These are phyloP conservation scores for Phytophthora niederhauseri DNA, from an alignment of 352 stramenopile species.

Conservation along the genomic window DNA sequence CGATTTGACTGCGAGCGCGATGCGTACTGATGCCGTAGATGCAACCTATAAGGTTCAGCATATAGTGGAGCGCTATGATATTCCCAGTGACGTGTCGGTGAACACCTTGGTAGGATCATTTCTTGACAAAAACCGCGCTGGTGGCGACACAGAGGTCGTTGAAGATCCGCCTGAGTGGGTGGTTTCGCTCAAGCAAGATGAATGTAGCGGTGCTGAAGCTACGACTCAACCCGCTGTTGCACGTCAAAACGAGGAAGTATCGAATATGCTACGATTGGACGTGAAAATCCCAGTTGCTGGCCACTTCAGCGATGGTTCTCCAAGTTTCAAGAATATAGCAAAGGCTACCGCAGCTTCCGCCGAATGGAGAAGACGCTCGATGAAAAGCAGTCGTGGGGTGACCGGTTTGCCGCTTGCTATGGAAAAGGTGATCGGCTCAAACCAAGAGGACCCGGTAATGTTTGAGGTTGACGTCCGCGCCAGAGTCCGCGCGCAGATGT, in stretches of 20 bases:
- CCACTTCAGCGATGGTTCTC: neutral
- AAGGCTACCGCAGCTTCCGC: neutral
- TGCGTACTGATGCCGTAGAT: conserved; percentile 12
- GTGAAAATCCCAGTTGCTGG: conserved; percentile 9
- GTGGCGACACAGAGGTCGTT: neutral
- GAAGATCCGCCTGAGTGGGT: neutral
- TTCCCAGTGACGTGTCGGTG: conserved; percentile 23
- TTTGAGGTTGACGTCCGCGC: conserved; percentile 33
- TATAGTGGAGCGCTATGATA: conserved; percentile 51
- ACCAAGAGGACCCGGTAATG: neutral
- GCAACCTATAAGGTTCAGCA: conserved; percentile 35
- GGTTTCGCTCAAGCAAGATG: conserved; percentile 13
- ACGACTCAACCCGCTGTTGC: neutral
- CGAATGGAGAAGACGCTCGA: conserved; percentile 7
- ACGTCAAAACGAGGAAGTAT: neutral
- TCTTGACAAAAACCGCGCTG: conserved; percentile 22
- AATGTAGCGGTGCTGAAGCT: conserved; percentile 12
- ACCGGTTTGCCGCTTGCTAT: neutral
- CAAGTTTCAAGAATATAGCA: neutral
- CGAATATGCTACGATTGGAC: conserved; percentile 2
- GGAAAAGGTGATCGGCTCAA: conserved; percentile 1
- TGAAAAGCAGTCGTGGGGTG: neutral
- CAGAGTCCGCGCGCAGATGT: conserved; percentile 34
- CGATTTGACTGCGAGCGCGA: neutral
- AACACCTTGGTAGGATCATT: conserved; percentile 51